Evolutionary conservation across 805 yeast species (phyloP).

Genomic region (Ogataea ganodermae): DNA sequence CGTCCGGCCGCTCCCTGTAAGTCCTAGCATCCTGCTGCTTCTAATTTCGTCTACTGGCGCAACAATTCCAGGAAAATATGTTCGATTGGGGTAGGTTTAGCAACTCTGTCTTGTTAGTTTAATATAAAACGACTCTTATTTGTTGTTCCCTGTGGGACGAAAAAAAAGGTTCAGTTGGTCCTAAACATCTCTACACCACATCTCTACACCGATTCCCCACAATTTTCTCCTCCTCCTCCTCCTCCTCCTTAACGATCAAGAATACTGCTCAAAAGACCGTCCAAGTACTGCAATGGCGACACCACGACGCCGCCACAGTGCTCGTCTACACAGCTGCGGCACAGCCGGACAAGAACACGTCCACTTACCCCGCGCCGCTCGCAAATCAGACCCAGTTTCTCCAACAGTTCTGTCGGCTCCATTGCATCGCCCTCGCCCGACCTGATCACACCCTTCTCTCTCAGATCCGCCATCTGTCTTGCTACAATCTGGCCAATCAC

Average conservation of each 20-base stretch:
- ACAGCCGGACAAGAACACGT: constrained; percentile 10
- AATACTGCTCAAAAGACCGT: constrained; percentile 7
- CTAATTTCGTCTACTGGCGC: not conserved
- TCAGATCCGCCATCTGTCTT: not conserved
- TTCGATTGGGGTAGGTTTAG: not conserved
- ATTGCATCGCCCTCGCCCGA: not conserved
- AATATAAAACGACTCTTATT: constrained; percentile 14
- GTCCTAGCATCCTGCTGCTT: constrained; percentile 11
- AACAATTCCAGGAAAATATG: not conserved
- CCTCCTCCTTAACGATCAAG: too few relatives aligned
- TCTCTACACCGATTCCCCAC: not conserved
- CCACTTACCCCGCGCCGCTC: constrained; percentile 14
- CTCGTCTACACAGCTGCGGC: constrained; percentile 11
- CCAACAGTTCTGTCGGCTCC: not conserved
- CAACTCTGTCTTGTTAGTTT: not conserved
- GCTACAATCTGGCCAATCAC: not conserved
- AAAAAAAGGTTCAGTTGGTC: not conserved
- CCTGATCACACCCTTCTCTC: not conserved
- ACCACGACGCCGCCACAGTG: not conserved
- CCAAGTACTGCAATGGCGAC: not conserved
- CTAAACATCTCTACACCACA: not conserved
- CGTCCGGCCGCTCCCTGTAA: constrained; percentile 9
- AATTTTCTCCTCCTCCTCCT: not conserved
- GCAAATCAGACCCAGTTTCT: constrained; percentile 11
- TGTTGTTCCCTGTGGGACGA: constrained; percentile 8